A percentile compares a stretch with the other conserved stretches of the same genome.
Evolutionary conservation across 345 rosid species (phyloP).

Genomic region (Linum usitatissimum): DNA sequence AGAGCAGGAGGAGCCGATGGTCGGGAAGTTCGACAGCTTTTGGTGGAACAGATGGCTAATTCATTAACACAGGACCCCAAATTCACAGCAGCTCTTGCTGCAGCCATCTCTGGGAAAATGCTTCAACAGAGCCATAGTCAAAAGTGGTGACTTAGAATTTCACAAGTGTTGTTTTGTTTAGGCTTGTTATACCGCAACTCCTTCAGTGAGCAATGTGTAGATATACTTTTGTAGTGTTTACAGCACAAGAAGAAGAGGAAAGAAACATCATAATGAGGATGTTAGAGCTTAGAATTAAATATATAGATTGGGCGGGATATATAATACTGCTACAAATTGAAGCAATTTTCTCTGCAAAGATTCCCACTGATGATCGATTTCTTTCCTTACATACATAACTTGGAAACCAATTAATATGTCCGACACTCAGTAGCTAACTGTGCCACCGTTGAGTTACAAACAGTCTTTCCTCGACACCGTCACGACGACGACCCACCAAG

Average conservation of each 20-base stretch:
- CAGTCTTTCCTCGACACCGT: neutral
- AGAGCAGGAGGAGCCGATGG: constrained; percentile 36
- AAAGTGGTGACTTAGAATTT: constrained; percentile 20
- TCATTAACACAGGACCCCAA: constrained; percentile 86
- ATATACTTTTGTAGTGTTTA: neutral
- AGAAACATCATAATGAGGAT: neutral
- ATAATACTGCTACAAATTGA: neutral
- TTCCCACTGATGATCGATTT: neutral
- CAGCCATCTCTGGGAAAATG: constrained; percentile 82
- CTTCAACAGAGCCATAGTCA: constrained; percentile 36
- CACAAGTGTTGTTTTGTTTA: neutral
- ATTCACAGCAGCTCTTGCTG: constrained; percentile 90
- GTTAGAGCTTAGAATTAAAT: neutral
- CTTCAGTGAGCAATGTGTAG: neutral
- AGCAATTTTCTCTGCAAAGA: neutral
- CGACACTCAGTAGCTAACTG: neutral
- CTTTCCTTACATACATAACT: neutral
- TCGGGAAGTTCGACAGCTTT: constrained; percentile 47
- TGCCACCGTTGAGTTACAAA: too few relatives aligned
- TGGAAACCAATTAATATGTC: neutral
- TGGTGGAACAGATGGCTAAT: constrained; percentile 95
- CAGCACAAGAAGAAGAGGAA: neutral
- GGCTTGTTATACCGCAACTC: neutral
- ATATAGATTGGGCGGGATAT: neutral
- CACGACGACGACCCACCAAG: neutral